phyloP scores from a whole-genome alignment of 805 yeast species.

The Saturnispora quitensis region DNA sequence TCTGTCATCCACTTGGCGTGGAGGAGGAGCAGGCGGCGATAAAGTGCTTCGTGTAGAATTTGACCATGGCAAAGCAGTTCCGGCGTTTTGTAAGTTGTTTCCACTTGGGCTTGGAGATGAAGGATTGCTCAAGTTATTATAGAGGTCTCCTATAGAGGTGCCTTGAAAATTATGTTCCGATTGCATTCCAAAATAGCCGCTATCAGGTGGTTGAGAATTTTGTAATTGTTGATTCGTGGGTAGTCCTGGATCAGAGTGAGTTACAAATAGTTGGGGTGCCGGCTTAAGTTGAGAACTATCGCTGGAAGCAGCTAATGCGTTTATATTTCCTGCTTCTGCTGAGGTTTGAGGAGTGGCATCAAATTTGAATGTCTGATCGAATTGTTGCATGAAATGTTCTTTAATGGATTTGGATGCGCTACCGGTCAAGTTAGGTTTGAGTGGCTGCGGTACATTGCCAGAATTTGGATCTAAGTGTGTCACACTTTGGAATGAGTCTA shows the following conservation, averaged over 20 bases:
- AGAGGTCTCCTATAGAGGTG: background rate
- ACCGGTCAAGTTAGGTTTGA: slow-evolving; percentile 44
- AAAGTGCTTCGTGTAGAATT: background rate
- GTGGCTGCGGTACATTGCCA: slow-evolving; percentile 26
- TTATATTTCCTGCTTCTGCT: slow-evolving; percentile 4
- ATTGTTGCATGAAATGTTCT: slow-evolving; percentile 18
- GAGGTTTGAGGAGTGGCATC: background rate
- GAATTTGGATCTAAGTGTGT: slow-evolving; percentile 9
- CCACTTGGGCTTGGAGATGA: background rate
- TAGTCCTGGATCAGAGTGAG: background rate
- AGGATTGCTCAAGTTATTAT: background rate
- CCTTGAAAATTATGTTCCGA: background rate
- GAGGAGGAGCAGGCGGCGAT: slow-evolving; percentile 23
- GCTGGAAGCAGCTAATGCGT: slow-evolving; percentile 9
- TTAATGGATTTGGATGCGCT: slow-evolving; percentile 43
- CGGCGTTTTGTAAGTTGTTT: background rate
- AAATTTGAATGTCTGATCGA: slow-evolving; percentile 14
- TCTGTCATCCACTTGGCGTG: slow-evolving; percentile 13
- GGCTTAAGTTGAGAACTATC: slow-evolving; percentile 2
- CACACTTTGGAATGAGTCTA: slow-evolving; percentile 12
- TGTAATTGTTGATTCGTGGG: background rate
- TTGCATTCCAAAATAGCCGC: background rate
- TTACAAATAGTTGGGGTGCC: background rate
- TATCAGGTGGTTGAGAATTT: background rate
- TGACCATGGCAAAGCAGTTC: background rate